Conservation (phyloP, 1,284 basidiomycete genomes). For the Agroathelia rolfsii region DNA sequence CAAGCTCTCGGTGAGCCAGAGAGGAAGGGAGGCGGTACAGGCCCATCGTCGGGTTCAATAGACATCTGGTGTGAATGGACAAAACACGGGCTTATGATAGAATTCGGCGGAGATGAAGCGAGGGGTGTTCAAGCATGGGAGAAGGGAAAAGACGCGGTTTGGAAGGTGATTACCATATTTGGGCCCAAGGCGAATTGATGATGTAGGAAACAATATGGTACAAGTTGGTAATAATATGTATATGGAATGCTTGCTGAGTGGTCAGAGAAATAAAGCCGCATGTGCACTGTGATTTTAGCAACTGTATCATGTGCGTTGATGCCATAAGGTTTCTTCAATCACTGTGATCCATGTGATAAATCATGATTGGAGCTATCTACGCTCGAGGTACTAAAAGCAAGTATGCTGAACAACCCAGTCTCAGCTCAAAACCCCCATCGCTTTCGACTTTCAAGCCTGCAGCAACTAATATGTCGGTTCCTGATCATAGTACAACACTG, state of each 20-base stretch:
- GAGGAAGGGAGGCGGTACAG: conserved; percentile 78
- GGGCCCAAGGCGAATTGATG: conserved; percentile 18
- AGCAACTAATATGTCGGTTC: conserved; percentile 29
- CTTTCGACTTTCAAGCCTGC: too few relatives aligned
- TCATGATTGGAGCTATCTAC: too few relatives aligned
- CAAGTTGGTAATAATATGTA: neutral
- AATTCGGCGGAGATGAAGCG: conserved; percentile 70
- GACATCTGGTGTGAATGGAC: conserved; percentile 89
- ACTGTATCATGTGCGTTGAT: too few relatives aligned
- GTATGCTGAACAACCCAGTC: too few relatives aligned
- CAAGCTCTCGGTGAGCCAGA: conserved; percentile 68
- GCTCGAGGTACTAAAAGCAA: too few relatives aligned
- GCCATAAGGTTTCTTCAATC: too few relatives aligned
- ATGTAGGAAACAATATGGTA: too few relatives aligned
- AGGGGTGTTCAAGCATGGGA: conserved; percentile 79
- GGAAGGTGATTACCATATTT: conserved; percentile 69
- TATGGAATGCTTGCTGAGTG: neutral
- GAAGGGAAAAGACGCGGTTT: conserved; percentile 66
- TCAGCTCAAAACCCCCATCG: too few relatives aligned
- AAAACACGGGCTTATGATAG: conserved; percentile 70
- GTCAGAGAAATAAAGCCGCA: neutral
- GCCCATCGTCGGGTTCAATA: conserved; percentile 74
- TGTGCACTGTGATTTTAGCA: neutral
- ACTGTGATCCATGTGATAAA: too few relatives aligned
- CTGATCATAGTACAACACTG: conserved; percentile 24